Conservation (phyloP, 2,329 filamentous ascomycete species). For the Trichophyton rubrum region DNA sequence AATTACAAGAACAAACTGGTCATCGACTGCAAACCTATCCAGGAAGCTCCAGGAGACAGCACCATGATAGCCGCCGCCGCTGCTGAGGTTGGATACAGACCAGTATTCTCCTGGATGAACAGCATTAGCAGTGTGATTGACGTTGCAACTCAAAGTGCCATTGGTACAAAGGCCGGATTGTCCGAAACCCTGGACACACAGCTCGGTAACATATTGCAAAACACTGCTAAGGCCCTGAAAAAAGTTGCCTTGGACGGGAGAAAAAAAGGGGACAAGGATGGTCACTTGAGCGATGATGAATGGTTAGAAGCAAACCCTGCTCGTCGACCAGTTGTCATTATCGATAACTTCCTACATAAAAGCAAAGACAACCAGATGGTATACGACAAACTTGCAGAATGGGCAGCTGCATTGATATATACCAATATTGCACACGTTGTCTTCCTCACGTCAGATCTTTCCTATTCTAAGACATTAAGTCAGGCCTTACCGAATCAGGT, state of each 20-base stretch:
- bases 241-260: slow-evolving; percentile 59
- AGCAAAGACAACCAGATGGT: slow-evolving; percentile 54
- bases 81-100: slow-evolving; percentile 72
- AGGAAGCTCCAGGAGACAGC: slow-evolving; percentile 79
- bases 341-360: slow-evolving; percentile 86
- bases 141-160: slow-evolving; percentile 83
- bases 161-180: slow-evolving; percentile 86
- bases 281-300: slow-evolving; percentile 63
- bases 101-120: slow-evolving; percentile 94
- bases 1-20: slow-evolving; percentile 65
- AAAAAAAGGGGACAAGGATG: slow-evolving; percentile 61
- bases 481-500: slow-evolving; percentile 83
- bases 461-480: slow-evolving; percentile 74
- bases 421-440: slow-evolving; percentile 87
- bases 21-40: slow-evolving; percentile 85
- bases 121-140: slow-evolving; percentile 86
- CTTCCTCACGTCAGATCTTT: slow-evolving; percentile 80
- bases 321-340: slow-evolving; percentile 65
- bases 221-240: slow-evolving; percentile 66
- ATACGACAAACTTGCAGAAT: slow-evolving; percentile 68
- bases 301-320: slow-evolving; percentile 86
- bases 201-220: slow-evolving; percentile 77
- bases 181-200: slow-evolving; percentile 86
- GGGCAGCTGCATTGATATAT: slow-evolving; percentile 74
- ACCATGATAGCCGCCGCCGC: slow-evolving; percentile 74